Evolutionary conservation across 257 asterid species (phyloP).

Genomic region (Sherardia arvensis): DNA sequence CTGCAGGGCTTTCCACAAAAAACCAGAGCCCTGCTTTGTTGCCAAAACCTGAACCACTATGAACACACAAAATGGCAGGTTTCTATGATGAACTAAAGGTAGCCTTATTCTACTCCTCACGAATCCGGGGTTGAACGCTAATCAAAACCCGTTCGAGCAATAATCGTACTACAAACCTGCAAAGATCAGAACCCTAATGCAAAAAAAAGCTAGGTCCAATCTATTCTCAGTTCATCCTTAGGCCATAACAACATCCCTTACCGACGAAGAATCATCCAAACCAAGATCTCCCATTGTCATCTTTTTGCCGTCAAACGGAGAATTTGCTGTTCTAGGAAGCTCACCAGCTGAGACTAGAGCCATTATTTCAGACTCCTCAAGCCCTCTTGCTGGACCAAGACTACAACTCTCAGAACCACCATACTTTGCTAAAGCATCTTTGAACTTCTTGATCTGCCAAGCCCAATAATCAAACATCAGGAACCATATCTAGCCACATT

Average conservation of each 20-base stretch:
- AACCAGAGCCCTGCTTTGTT: conserved; percentile 42
- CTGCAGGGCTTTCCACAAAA: conserved; percentile 37
- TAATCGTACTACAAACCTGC: not conserved
- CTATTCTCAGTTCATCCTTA: not conserved
- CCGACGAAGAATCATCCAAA: conserved; percentile 14
- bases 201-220: conserved; percentile 16
- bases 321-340: conserved; percentile 25
- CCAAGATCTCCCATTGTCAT: conserved; percentile 17
- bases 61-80: conserved; percentile 21
- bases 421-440: conserved; percentile 71
- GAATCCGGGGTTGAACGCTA: conserved; percentile 3
- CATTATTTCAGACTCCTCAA: conserved; percentile 62
- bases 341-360: conserved; percentile 56
- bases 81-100: not conserved
- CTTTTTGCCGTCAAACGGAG: conserved; percentile 16
- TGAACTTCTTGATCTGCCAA: conserved; percentile 80
- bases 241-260: conserved; percentile 38
- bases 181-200: not conserved
- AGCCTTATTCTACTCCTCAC: conserved; percentile 10
- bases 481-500: no score
- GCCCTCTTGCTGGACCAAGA: conserved; percentile 65
- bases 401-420: conserved; percentile 48
- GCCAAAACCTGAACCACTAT: conserved; percentile 16
- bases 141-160: not conserved
- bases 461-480: not conserved